Evolutionary conservation across 2,329 filamentous ascomycete genomes (phyloP), one percentile per base, ranked within the genome.

Genomic region (Pseudogymnoascus sp.): DNA sequence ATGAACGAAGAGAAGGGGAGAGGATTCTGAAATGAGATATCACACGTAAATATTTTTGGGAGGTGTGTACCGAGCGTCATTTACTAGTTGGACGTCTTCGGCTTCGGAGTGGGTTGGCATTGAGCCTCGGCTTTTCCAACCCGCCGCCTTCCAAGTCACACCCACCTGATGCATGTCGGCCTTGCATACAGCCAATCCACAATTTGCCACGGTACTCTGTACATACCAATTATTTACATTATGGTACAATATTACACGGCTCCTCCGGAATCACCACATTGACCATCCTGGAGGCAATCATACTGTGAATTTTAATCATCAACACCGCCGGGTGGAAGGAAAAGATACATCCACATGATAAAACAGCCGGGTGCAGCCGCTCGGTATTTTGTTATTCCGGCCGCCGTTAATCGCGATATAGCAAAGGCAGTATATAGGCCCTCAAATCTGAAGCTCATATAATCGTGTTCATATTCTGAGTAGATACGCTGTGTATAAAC

Each of bases 1-100:
- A 63, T 60, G 28, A 16, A 28, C 9, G 57, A 50, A 60, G 39
- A 60, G 34, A 22, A 58, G 28, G 20, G 58, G 63, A 25, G 61
- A 22, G 60, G 25, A 20, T 28, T 50, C 41, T 62, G 60, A 39
- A 60, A 58, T 37, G 16, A 61, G 50, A 32, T 60, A 38, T 50
- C 57, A 63, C 61, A n/a, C 50, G 18, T 16, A 18, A 54, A 54
- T 54, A 54, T 20, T 32, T 32, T 32, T 54, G 25, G 47, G 28
- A 54, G 47, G 25, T 54, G 47, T 54, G 47, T 54, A 54, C 47
- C 47, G 47, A 54, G 47, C 47, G 47, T 54, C 47, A 54, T 54
- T 54, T 20, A 54, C 47, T 54, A 54, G 47, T 32, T 54, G 28
- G 47, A 20, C 18, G 47, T 12, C 47, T 54, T 54, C 47, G 47